Conservation (phyloP, 2,329 filamentous ascomycete genomes). For the Xylaria polymorpha region DNA sequence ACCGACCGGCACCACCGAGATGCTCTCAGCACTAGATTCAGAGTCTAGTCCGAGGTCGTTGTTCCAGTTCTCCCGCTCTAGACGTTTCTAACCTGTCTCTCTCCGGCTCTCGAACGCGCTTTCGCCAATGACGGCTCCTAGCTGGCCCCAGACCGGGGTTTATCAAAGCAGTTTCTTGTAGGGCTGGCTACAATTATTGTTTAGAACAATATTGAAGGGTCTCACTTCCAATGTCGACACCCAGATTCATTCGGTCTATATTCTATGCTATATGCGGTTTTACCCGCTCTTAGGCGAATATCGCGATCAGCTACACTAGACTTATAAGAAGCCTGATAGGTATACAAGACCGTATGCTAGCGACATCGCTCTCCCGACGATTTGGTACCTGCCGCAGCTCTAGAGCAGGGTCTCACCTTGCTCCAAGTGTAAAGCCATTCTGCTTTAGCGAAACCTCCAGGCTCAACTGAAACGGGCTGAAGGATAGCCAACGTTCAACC, state of each 20-base stretch:
- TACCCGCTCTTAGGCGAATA: constrained; percentile 8
- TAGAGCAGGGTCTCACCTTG: constrained; percentile 27
- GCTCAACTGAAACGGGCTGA: constrained; percentile 15
- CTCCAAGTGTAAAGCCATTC: neutral
- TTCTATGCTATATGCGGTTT: neutral
- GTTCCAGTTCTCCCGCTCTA: neutral
- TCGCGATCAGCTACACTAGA: constrained; percentile 1
- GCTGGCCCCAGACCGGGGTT: neutral
- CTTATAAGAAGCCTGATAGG: constrained; percentile 15
- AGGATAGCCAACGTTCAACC: constrained; percentile 14
- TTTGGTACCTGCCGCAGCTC: constrained; percentile 1
- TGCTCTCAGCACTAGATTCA: constrained; percentile 26
- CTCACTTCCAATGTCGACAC: neutral
- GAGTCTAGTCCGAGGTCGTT: constrained; percentile 9
- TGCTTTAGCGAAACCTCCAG: constrained; percentile 8
- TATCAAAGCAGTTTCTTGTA: neutral
- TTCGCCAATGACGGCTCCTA: neutral
- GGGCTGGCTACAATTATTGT: neutral
- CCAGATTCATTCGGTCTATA: neutral
- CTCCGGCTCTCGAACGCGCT: neutral
- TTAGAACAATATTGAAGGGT: neutral
- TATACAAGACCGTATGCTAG: too few species aligned
- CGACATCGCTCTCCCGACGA: constrained; percentile 14
- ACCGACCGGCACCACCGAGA: constrained; percentile 27
- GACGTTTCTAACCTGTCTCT: neutral